Evolutionary conservation across 1,284 basidiomycete genomes (phyloP).

Genomic region (Ceratobasidium sp.): DNA sequence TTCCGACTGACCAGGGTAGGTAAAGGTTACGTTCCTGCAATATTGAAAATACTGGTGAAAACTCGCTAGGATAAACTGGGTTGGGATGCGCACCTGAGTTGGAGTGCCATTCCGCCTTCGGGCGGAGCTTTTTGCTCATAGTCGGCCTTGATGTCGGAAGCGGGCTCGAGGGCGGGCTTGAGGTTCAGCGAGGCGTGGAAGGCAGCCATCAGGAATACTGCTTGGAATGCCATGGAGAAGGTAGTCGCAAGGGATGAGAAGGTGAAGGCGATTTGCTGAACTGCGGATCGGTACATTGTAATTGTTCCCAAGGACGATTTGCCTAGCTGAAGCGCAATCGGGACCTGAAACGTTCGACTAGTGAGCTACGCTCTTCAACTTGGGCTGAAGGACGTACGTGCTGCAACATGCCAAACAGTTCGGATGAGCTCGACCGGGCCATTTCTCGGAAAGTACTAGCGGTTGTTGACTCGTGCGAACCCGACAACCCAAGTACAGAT

Average conservation of each 20-base stretch:
- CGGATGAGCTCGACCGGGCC: constrained; percentile 46
- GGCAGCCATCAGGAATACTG: constrained; percentile 82
- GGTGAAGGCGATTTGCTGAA: constrained; percentile 75
- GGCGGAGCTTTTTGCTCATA: constrained; percentile 54
- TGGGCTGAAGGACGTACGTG: constrained; percentile 39
- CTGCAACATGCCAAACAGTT: constrained; percentile 45
- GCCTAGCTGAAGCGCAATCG: constrained; percentile 76
- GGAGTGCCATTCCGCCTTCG: constrained; percentile 64
- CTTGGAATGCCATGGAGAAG: constrained; percentile 75
- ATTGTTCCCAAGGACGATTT: constrained; percentile 78
- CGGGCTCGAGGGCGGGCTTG: constrained; percentile 72
- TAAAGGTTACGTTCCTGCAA: constrained; percentile 72
- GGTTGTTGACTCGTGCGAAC: constrained; percentile 38
- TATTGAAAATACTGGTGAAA: constrained; percentile 43
- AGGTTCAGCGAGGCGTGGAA: constrained; percentile 78
- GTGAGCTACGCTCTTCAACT: constrained; percentile 12
- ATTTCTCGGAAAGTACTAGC: constrained; percentile 43
- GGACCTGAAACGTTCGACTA: constrained; percentile 62
- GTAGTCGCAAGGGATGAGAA: constrained; percentile 69
- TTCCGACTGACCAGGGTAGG: constrained; percentile 75
- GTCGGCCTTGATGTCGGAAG: constrained; percentile 60
- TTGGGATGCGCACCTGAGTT: constrained; percentile 63
- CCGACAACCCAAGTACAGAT: constrained; percentile 41
- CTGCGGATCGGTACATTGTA: constrained; percentile 76
- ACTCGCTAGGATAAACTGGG: constrained; percentile 44